These are phyloP conservation scores for Leccinum barrowsii DNA, from an alignment of 768 basidiomycete species.

Conservation along the genomic window DNA sequence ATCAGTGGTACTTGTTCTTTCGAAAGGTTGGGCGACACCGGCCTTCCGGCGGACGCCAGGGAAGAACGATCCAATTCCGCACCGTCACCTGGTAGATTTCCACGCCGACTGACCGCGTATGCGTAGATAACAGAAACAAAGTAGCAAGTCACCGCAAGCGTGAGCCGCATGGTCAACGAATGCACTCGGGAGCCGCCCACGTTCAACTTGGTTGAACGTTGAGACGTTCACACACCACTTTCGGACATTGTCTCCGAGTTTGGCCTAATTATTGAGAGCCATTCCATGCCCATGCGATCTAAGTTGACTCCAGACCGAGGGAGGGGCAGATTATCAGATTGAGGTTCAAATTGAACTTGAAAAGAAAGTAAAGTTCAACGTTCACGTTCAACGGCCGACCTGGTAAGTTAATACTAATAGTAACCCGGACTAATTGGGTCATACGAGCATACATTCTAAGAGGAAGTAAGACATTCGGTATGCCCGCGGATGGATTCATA, in stretches of 20 bases:
- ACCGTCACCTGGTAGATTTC: too few species aligned
- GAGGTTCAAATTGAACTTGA: background rate
- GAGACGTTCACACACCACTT: background rate
- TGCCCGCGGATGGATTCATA: slow-evolving; percentile 4
- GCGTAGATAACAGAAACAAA: slow-evolving; percentile 11
- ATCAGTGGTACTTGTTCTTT: background rate
- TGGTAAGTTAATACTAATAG: too few species aligned
- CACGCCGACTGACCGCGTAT: slow-evolving; percentile 11
- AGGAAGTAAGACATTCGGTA: background rate
- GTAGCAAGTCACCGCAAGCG: background rate
- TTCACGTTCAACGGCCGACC: too few species aligned
- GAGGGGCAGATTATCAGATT: background rate
- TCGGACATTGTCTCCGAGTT: background rate
- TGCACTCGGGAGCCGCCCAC: too few species aligned
- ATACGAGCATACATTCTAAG: background rate
- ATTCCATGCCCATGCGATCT: too few species aligned
- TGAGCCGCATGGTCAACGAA: slow-evolving; percentile 2
- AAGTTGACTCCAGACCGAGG: background rate
- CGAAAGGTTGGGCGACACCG: background rate
- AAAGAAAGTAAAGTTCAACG: background rate
- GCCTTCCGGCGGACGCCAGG: background rate
- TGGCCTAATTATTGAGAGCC: background rate
- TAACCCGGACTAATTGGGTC: background rate
- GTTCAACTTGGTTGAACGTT: too few species aligned
- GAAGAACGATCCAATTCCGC: too few species aligned